phyloP scores from a whole-genome alignment of 2,329 filamentous ascomycete genomes.

The Septoria petroselini region DNA sequence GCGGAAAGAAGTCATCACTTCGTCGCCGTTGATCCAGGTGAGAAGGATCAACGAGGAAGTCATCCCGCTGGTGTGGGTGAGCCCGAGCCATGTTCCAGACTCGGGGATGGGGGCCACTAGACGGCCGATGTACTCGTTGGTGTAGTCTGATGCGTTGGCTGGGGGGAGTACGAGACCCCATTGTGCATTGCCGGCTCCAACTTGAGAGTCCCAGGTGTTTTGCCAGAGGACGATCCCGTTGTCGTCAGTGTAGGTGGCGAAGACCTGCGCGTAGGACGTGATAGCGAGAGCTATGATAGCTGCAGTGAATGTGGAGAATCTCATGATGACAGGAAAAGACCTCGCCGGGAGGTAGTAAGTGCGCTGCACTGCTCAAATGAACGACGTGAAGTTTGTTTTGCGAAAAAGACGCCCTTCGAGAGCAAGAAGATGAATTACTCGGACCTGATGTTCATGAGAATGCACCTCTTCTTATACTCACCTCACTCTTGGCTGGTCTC shows the following conservation, averaged over 20 bases:
- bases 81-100: constrained; percentile 56
- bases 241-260: constrained; percentile 34
- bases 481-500: constrained; percentile 9
- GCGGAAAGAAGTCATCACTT: constrained; percentile 58
- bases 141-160: constrained; percentile 41
- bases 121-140: constrained; percentile 59
- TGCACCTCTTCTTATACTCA: constrained; percentile 11
- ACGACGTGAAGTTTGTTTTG: constrained; percentile 12
- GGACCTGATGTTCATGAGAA: background rate
- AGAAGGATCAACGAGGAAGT: constrained; percentile 57
- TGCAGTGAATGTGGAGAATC: constrained; percentile 23
- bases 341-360: constrained; percentile 27
- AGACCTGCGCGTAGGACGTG: constrained; percentile 28
- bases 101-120: constrained; percentile 47
- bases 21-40: constrained; percentile 54
- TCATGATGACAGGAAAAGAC: constrained; percentile 24
- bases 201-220: constrained; percentile 44
- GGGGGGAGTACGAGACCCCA: constrained; percentile 55
- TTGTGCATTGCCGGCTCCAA: constrained; percentile 48
- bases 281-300: constrained; percentile 24
- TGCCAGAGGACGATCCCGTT: constrained; percentile 56
- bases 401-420: constrained; percentile 23
- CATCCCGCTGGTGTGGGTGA: constrained; percentile 59
- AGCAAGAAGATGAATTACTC: constrained; percentile 6
- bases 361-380: constrained; percentile 23